Conservation (phyloP, 768 basidiomycete species). For the Termitomyces sp. region DNA sequence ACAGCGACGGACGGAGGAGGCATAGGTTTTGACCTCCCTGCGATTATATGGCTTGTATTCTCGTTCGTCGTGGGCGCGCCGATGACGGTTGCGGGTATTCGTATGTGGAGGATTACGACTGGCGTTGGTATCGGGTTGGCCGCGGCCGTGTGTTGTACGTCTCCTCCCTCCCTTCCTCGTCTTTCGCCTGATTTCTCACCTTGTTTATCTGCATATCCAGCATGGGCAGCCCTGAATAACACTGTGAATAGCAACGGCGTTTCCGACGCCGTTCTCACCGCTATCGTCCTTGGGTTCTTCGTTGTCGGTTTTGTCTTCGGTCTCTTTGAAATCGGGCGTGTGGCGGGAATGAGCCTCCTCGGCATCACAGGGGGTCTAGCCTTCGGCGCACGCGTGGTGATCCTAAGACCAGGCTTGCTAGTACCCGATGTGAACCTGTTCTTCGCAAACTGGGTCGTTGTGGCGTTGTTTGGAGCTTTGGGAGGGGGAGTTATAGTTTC, state of each 20-base stretch:
- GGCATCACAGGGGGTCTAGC: conserved; percentile 55
- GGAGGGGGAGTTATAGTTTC: conserved; percentile 40
- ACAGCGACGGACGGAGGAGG: conserved; percentile 60
- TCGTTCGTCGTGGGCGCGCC: conserved; percentile 49
- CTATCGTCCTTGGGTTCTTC: conserved; percentile 48
- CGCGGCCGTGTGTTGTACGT: conserved; percentile 42
- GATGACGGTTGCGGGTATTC: conserved; percentile 52
- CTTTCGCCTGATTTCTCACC: background rate
- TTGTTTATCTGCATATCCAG: conserved; percentile 22
- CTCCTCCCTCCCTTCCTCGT: background rate
- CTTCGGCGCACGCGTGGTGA: conserved; percentile 49
- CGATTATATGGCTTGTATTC: conserved; percentile 58
- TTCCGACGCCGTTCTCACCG: conserved; percentile 47
- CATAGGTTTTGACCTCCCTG: conserved; percentile 37
- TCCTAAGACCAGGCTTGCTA: conserved; percentile 49
- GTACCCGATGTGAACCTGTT: conserved; percentile 29
- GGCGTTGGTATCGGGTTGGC: conserved; percentile 53
- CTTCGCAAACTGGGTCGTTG: conserved; percentile 50
- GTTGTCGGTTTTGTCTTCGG: conserved; percentile 50
- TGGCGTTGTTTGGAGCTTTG: conserved; percentile 39
- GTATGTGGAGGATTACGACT: conserved; percentile 53
- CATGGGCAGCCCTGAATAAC: conserved; percentile 64
- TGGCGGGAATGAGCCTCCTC: conserved; percentile 42
- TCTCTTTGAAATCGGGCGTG: conserved; percentile 45
- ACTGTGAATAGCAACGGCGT: conserved; percentile 44